Percentiles rank a stretch among this genome's conserved stretches.
phyloP scores from a whole-genome alignment of 2,329 filamentous ascomycete genomes.

The Aspergillus carbonarius region DNA sequence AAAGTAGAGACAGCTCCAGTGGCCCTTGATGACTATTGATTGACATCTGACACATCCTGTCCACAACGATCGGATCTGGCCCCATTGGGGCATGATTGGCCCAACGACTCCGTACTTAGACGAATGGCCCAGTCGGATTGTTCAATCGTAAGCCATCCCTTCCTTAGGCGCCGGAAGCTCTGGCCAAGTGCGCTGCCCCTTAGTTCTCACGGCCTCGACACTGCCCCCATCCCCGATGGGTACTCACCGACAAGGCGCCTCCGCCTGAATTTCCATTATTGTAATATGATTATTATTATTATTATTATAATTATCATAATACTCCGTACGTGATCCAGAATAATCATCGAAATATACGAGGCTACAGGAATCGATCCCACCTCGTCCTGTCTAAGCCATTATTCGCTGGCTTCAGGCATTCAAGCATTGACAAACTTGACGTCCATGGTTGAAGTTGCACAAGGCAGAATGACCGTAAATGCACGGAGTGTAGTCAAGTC shows the following conservation, averaged over 20 bases:
- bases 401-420: neutral
- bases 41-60: conserved; percentile 1
- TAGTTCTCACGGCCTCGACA: neutral
- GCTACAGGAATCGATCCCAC: neutral
- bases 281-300: too few relatives aligned
- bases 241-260: neutral
- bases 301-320: neutral
- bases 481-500: neutral
- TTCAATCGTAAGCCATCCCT: neutral
- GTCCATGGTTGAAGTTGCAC: neutral
- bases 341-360: neutral
- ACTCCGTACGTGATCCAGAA: neutral
- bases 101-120: neutral
- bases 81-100: neutral
- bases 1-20: neutral
- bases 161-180: neutral
- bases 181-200: neutral
- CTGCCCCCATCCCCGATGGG: neutral
- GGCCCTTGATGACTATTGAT: neutral
- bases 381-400: neutral
- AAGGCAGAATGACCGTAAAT: too few relatives aligned
- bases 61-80: neutral
- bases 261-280: too few relatives aligned
- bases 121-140: neutral
- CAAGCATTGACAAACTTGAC: neutral